phyloP scores from a whole-genome alignment of 2,329 filamentous ascomycete genomes.

The Penicillium aurantiogriseum region DNA sequence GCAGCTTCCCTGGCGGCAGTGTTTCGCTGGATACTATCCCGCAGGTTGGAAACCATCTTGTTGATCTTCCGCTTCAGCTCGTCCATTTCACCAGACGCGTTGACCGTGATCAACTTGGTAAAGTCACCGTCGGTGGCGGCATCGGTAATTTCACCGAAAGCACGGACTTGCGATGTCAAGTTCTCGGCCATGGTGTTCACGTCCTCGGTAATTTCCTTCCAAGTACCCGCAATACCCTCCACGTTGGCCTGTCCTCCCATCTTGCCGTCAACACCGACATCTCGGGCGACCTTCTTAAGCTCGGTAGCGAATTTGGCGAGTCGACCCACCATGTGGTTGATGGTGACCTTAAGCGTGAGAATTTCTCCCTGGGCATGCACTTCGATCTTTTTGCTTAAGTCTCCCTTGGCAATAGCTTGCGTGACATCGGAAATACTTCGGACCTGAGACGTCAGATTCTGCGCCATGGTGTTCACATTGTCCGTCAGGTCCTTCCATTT shows the following conservation, averaged over 20 bases:
- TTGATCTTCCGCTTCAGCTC: constrained; percentile 99
- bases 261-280: constrained; percentile 96
- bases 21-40: constrained; percentile 95
- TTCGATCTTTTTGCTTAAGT: constrained; percentile 94
- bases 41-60: constrained; percentile 94
- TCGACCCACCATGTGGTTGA: constrained; percentile 98
- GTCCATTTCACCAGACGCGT: constrained; percentile 98
- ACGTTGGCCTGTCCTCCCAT: constrained; percentile 98
- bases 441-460: constrained; percentile 66
- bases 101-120: constrained; percentile 92
- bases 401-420: constrained; percentile 90
- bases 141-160: constrained; percentile 98
- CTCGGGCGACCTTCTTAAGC: constrained; percentile 90
- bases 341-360: constrained; percentile 87
- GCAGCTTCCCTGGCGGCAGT: constrained; percentile 93
- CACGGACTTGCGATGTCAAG: constrained; percentile 91
- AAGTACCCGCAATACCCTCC: constrained; percentile 85
- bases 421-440: constrained; percentile 91
- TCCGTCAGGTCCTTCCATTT: constrained; percentile 67
- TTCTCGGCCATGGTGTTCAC: constrained; percentile 90
- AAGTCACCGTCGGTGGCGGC: constrained; percentile 96
- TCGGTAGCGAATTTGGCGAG: constrained; percentile 95
- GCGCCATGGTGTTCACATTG: constrained; percentile 67
- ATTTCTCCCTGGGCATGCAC: constrained; percentile 96
- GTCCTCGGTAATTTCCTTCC: constrained; percentile 97